Evolutionary conservation across 164 flowering plant genomes (phyloP), one percentile per base, ranked within the genome.

Genomic region (Vitis rotundifolia): DNA sequence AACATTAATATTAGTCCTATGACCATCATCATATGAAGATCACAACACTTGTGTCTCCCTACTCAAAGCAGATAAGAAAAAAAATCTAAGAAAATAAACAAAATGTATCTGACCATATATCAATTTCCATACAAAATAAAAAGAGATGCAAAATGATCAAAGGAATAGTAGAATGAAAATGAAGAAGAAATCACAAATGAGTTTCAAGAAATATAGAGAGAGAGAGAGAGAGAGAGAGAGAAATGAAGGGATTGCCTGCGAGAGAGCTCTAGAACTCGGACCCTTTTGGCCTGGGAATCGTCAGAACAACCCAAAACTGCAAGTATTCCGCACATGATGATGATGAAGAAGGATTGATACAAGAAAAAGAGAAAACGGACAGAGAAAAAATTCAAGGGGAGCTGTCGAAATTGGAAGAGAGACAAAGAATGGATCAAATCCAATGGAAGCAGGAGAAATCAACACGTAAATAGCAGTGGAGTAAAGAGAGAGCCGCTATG

Each of bases 301-400:
- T 89, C 94, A 29, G 90, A 84, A 66, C 94, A 91, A 62, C 94
- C 91, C 47, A 91, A 76, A 67, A 91, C 97, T 1, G 94, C 94
- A 10, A 91, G 79, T 51, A 91, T 89, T 61, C 97, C 97, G 76
- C 97, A 91, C 97, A 91, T 91, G 48, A n/a, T 64, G 49, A 52
- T 29, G 49, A 18, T 29, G 14, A 15, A 18, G 18, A 15, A 37
- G 44, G 44, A 37, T 37, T 37, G 44, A 37, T 0, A 37, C 44
- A 37, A 37, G 6, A 37, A 37, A 52, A 19, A 48, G 3, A 14
- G 29, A 29, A 59, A 9, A 8, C 26, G 26, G 26, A 22, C 26
- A 68, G 29, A 22, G 8, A 1, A 2, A 59, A 49, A 51, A 13
- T 12, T 12, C 59, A 54, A 18, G 16, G 37, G 8, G 14, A 62